Evolutionary conservation across 345 rosid genomes (phyloP), one percentile per base, ranked within the genome.

Genomic region (Litchi chinensis): DNA sequence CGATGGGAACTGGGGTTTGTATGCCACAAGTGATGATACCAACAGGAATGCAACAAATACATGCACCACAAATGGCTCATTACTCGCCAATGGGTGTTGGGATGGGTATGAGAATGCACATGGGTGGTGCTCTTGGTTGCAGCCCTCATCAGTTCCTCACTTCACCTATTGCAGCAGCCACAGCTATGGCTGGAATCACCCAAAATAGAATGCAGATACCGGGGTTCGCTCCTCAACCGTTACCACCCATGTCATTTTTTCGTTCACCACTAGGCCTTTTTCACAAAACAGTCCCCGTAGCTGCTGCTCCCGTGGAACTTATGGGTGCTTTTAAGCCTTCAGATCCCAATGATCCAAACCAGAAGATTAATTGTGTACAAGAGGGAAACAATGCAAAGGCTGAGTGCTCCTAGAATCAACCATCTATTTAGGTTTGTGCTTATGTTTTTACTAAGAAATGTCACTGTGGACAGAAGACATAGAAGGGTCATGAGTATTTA

Each of bases 1-100:
- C 85, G 50, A 86, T 89, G 81, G 85, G 90, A 83, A 78, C 65
- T 59, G 81, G 88, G 57, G 8, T 83, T 59, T 82, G 71, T 68
- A 74, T 87, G 79, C 83, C 89, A 44, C 82, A 81, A 28, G 70
- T 85, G 84, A 86, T 90, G 85, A 75, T 88, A 12, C 83, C 86
- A 4, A 1, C 76, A 4, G 83, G 76, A 72, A 56, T 83, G 77
- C 90, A 83, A 73, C 86, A 83, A 15, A 11, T 88, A 19, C 85
- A 80, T 11, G 69, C 85, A 74, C 80, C 76, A 18, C 77, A 70
- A 28, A 56, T 81, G 84, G 75, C 72, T 75, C 83, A 77, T 32
- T 79, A 71, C 43, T 68, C 89, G 3, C 65, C 84, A 39, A 68
- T 81, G 82, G 76, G 70, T 5, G 19, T 76, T 26, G 83, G 80